Evolutionary conservation across 441 rosid genomes (phyloP).

Genomic region (Adansonia grandidieri): DNA sequence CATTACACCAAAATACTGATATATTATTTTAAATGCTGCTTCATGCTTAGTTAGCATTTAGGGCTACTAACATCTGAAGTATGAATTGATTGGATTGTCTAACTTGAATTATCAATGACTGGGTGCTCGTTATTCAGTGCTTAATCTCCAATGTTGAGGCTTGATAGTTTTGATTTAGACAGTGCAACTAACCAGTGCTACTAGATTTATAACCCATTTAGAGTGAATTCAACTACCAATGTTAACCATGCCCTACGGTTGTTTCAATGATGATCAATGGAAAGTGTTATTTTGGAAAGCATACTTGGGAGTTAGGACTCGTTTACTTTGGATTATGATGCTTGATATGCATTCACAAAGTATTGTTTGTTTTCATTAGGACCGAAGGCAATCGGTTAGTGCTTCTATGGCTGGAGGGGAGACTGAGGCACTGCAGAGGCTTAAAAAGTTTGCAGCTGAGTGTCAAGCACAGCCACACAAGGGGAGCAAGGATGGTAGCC

Average conservation of each 20-base stretch:
- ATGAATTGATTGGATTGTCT: background rate
- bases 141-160: background rate
- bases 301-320: background rate
- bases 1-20: background rate
- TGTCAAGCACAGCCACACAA: constrained; percentile 77
- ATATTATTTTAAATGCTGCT: background rate
- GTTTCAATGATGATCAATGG: background rate
- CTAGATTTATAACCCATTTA: background rate
- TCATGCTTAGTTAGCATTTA: background rate
- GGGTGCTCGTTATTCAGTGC: background rate
- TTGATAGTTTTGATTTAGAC: constrained; percentile 1
- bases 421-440: constrained; percentile 76
- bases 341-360: constrained; percentile 22
- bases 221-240: background rate
- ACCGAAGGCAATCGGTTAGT: constrained; percentile 48
- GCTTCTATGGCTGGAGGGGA: constrained; percentile 86
- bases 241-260: background rate
- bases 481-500: constrained; percentile 47
- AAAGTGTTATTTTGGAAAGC: background rate
- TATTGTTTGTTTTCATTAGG: constrained; percentile 45
- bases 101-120: background rate
- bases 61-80: constrained; percentile 11
- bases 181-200: background rate
- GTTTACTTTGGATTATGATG: background rate
- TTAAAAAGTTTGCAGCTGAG: constrained; percentile 73